A percentile compares a stretch with the other conserved stretches of the same genome.
Evolutionary conservation across 2,329 filamentous ascomycete genomes (phyloP).

Genomic region (Alternaria infectoria): DNA sequence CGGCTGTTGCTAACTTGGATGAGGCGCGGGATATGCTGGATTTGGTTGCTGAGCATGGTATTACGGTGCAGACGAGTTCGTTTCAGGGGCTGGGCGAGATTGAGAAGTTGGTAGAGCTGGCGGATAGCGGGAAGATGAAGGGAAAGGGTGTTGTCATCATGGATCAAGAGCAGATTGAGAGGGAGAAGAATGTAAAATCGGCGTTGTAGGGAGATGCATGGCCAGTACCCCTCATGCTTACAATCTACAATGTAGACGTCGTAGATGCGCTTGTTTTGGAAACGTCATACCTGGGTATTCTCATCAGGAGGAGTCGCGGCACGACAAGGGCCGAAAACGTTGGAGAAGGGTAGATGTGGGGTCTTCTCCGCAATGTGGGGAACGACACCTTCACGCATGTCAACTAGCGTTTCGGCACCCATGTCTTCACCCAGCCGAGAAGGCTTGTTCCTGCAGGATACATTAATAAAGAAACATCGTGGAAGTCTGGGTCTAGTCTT

Average conservation of each 20-base stretch:
- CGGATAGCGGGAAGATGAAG: background rate
- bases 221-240: no score
- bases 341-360: slow-evolving; percentile 17
- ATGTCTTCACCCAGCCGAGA: background rate
- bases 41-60: background rate
- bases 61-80: background rate
- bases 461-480: background rate
- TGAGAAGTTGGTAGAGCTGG: background rate
- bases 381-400: background rate
- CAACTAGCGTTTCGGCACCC: background rate
- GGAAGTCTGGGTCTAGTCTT: background rate
- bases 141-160: background rate
- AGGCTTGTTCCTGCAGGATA: slow-evolving; percentile 1
- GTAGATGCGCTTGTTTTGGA: background rate
- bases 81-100: background rate
- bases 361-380: slow-evolving; percentile 26
- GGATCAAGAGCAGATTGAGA: background rate
- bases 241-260: background rate
- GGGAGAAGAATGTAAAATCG: background rate
- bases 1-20: background rate
- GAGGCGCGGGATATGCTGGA: background rate
- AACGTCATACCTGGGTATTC: background rate
- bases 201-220: background rate
- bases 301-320: background rate
- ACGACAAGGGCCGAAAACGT: background rate